Evolutionary conservation across 2,329 filamentous ascomycete species (phyloP).

Genomic region (Dryadomyces sulphureus): DNA sequence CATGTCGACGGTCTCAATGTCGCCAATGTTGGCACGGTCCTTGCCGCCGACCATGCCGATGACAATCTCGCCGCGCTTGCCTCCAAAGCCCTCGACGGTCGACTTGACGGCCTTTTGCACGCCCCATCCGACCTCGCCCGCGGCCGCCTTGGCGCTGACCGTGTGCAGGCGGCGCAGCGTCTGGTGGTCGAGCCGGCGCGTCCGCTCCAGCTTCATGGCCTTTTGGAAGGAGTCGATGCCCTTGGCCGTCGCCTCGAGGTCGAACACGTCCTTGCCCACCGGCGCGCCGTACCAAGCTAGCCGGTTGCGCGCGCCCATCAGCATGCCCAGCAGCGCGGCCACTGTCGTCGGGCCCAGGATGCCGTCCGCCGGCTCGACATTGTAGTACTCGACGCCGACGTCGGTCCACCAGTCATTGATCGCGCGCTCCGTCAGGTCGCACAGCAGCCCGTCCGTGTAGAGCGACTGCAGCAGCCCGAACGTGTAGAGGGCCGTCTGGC

Average conservation of each 20-base stretch:
- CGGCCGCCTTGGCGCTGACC: slow-evolving; percentile 78
- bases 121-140: slow-evolving; percentile 76
- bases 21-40: slow-evolving; percentile 79
- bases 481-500: slow-evolving; percentile 73
- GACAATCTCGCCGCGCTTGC: slow-evolving; percentile 86
- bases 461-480: slow-evolving; percentile 79
- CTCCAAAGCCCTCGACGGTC: slow-evolving; percentile 82
- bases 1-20: slow-evolving; percentile 83
- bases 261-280: slow-evolving; percentile 82
- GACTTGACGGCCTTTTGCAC: slow-evolving; percentile 92
- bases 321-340: slow-evolving; percentile 68
- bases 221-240: slow-evolving; percentile 86
- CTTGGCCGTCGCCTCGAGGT: slow-evolving; percentile 66
- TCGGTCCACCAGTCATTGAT: slow-evolving; percentile 95
- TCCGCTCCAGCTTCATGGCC: slow-evolving; percentile 63
- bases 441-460: slow-evolving; percentile 83
- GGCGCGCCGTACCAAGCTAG: slow-evolving; percentile 73
- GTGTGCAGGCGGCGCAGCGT: slow-evolving; percentile 71
- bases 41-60: slow-evolving; percentile 84
- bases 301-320: slow-evolving; percentile 82
- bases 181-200: slow-evolving; percentile 65
- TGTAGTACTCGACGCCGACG: slow-evolving; percentile 82
- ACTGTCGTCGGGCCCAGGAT: slow-evolving; percentile 87
- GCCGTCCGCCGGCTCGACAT: slow-evolving; percentile 81
- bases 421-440: slow-evolving; percentile 81